These are phyloP conservation scores for Chloranthus sessilifolius DNA, from an alignment of 164 flowering plant species.

Conservation along the genomic window DNA sequence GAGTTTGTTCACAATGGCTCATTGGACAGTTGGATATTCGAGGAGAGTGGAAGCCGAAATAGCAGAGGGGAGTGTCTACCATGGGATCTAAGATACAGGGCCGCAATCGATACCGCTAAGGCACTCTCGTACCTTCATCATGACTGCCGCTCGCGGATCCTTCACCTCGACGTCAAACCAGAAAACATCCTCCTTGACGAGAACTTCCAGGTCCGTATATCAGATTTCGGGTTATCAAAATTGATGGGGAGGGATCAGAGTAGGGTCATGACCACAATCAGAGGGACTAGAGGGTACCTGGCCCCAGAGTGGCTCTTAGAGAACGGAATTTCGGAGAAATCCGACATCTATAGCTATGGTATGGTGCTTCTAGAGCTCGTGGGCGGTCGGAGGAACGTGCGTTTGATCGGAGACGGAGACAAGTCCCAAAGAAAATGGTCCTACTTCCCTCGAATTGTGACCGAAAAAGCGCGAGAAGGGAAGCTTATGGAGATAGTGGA, in stretches of 20 bases:
- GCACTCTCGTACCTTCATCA: constrained; percentile 78
- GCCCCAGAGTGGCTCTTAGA: constrained; percentile 95
- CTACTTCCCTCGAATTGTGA: constrained; percentile 64
- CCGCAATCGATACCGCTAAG: constrained; percentile 75
- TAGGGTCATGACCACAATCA: constrained; percentile 47
- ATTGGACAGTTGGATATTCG: constrained; percentile 78
- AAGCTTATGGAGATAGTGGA: constrained; percentile 75
- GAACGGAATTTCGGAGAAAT: constrained; percentile 66
- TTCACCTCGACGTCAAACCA: constrained; percentile 93
- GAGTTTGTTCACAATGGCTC: constrained; percentile 74
- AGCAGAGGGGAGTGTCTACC: constrained; percentile 44
- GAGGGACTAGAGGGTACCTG: constrained; percentile 83
- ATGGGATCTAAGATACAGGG: constrained; percentile 60
- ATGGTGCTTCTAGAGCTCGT: constrained; percentile 81
- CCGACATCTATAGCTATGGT: constrained; percentile 83
- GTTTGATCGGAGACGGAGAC: constrained; percentile 19
- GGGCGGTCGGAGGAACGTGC: constrained; percentile 71
- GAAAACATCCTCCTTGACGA: constrained; percentile 86
- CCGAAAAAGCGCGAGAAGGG: constrained; percentile 57
- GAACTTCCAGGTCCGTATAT: constrained; percentile 45
- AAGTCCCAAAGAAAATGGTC: constrained; percentile 44
- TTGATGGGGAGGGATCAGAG: constrained; percentile 77
- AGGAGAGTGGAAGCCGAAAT: constrained; percentile 5
- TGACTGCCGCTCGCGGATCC: constrained; percentile 65
- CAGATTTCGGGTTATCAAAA: constrained; percentile 90